Evolutionary conservation across 208 protist species (phyloP).

Genomic region (Trypanosoma melophagium): DNA sequence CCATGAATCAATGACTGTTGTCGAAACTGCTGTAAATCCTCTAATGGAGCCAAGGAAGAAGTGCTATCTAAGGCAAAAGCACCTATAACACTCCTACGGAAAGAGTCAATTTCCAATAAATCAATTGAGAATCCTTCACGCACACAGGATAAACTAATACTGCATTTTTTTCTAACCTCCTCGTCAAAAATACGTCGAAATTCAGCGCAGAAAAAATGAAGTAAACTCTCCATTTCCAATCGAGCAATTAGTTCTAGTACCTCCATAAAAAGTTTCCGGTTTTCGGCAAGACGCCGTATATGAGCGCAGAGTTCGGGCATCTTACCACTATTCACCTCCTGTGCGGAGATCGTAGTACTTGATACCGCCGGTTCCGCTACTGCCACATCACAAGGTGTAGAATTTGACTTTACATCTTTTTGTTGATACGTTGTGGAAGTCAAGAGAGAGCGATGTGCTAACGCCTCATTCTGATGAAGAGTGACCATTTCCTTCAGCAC

Average conservation of each 20-base stretch:
- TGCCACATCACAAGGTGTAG: too few species aligned
- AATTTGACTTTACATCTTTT: background rate
- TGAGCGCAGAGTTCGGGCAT: background rate
- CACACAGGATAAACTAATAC: constrained; percentile 2
- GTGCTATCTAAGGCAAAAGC: constrained; percentile 20
- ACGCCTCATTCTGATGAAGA: background rate
- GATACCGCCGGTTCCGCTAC: background rate
- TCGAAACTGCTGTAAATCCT: background rate
- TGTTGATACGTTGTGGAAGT: background rate
- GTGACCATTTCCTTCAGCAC: constrained; percentile 20
- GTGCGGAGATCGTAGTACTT: background rate
- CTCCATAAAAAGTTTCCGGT: constrained; percentile 28
- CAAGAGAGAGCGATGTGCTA: background rate
- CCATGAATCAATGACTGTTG: background rate
- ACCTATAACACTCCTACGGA: constrained; percentile 6
- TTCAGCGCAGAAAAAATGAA: constrained; percentile 22
- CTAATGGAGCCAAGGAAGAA: background rate
- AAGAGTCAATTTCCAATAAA: background rate
- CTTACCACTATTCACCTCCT: background rate
- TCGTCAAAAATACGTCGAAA: constrained; percentile 29
- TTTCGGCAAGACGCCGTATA: constrained; percentile 14
- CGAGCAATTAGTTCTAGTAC: constrained; percentile 28
- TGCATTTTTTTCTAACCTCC: constrained; percentile 15
- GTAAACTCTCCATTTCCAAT: constrained; percentile 28
- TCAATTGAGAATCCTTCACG: background rate